Percentiles rank a stretch among this genome's conserved stretches.
These are phyloP conservation scores for Calonectria henricotiae DNA, from an alignment of 2,329 filamentous ascomycete species.

Conservation along the genomic window DNA sequence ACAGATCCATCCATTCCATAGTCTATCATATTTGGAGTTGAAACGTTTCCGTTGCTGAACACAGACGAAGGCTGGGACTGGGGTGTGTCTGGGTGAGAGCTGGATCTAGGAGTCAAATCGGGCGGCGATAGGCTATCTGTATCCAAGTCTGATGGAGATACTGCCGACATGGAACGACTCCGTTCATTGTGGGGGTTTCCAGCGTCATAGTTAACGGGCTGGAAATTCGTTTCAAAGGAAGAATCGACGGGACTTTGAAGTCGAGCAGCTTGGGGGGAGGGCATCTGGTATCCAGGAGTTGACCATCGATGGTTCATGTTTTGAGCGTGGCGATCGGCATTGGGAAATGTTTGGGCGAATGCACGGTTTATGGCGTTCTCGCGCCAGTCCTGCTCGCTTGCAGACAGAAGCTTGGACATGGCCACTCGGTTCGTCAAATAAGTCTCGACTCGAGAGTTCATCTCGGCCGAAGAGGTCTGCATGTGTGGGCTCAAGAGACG, in stretches of 20 bases:
- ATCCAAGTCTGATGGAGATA: conserved; percentile 42
- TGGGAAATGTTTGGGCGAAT: conserved; percentile 66
- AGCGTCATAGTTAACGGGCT: conserved; percentile 48
- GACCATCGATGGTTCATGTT: conserved; percentile 49
- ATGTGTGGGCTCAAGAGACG: conserved; percentile 76
- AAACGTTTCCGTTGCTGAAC: conserved; percentile 32
- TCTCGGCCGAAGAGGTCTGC: conserved; percentile 72
- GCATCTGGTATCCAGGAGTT: conserved; percentile 39
- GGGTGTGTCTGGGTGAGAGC: conserved; percentile 47
- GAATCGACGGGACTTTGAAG: conserved; percentile 43
- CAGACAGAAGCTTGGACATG: conserved; percentile 61
- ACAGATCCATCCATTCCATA: conserved; percentile 53
- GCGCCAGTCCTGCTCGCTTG: conserved; percentile 59
- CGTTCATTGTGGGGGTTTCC: conserved; percentile 37
- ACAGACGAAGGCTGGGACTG: conserved; percentile 45
- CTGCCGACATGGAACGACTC: conserved; percentile 43
- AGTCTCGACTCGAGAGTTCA: conserved; percentile 74
- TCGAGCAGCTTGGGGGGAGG: conserved; percentile 25
- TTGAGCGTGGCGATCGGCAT: conserved; percentile 53
- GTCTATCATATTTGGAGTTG: conserved; percentile 44
- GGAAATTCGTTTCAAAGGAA: conserved; percentile 47
- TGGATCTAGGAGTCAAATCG: conserved; percentile 52
- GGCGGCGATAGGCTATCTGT: conserved; percentile 49
- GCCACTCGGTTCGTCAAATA: conserved; percentile 63
- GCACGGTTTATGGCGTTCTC: conserved; percentile 65